Base-by-base conservation (phyloP, 805 yeast genomes). In the Lachancea mirantina region DNA sequence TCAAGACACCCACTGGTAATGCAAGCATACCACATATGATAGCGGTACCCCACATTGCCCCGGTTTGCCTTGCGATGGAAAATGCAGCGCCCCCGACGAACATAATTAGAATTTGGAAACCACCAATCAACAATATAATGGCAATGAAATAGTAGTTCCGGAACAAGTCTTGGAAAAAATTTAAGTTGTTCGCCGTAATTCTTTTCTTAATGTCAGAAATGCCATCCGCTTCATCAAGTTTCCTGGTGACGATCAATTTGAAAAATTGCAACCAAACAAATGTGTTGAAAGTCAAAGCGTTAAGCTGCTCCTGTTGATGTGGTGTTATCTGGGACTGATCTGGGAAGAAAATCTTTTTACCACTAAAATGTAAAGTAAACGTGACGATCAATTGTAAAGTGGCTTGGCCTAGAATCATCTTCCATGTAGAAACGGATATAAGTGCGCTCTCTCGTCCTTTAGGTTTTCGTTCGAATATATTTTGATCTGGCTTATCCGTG, bases 261-360 rank as follows among this genome's bases (percentile, higher is more conserved):
- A 92, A 92, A 55, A 92, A 81, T 64, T 92, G 99, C 59, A 92
- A 67, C 98, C 98, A 92, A 29, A 92, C 97, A 67, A 92, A 92
- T 0, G 97, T 70, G 58, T 92, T 92, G 67, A 92, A 92, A 1
- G 94, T 89, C 73, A 88, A 67, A 2, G 97, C 85, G 43, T 75
- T 71, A 22, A 89, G 60, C 60, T 79, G 78, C 36, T 69, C 70
- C 30, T 64, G 55, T 40, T 76, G 70, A 42, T 67, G 75, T 32
- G 60, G 61, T 14, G 58, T 46, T 13, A 62, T 27, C 14, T 35
- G 26, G 4, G 40, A 31, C 10, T 44, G 39, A 18, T 46, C 50
- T 3, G 59, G 52, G 45, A 60, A 75, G 54, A 85, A 82, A 19
- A 87, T 61, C 27, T 59, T 32, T 10, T 60, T 56, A 13, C 96